Base-by-base conservation (phyloP, 179 eudicot species). In the Spinacia oleracea region DNA sequence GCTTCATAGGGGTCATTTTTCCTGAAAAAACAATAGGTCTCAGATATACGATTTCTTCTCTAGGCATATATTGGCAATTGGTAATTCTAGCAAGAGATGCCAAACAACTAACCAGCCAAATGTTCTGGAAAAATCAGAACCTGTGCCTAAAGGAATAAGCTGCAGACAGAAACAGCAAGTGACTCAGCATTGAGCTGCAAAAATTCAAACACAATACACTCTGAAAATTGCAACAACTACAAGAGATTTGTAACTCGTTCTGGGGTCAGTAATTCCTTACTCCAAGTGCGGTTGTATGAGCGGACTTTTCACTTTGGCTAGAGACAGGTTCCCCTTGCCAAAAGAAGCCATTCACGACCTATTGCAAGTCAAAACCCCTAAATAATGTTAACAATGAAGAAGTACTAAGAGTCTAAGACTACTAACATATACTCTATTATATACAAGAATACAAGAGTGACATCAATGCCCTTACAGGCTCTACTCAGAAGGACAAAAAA, bases 131-230 rank as follows among this genome's bases (percentile, higher is more conserved):
- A 96, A 96, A 87, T 96, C 99, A 73, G 99, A 96, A 72, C 99
- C 99, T 80, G 99, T 96, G 74, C 99, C 99, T 85, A 96, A 82
- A 42, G 99, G 99, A 43, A 96, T 96, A 74, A 96, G 86, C 99
- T 96, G 90, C 79, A 82, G 62, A 85, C 83, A 80, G 77, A 50
- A 71, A 66, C 78, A 75, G 48, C 48, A 63, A 32, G 64, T 20
- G 75, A 77, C 72, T 73, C 73, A 81, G 23, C 76, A 56, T 27
- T 64, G 35, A 40, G 63, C 67, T 67, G 50, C 72, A 46, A 70
- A 35, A 76, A 56, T 55, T 46, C 63, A 79, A 60, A 64, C 21
- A 55, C 15, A 32, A 43, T 20, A 66, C 38, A 64, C 32, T 55
- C 60, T 55, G 58, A 83, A 80, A 58, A 65, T 73, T 42, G n/a